These are phyloP conservation scores for Komagataella ulmi DNA, from an alignment of 805 yeast species.

Conservation along the genomic window DNA sequence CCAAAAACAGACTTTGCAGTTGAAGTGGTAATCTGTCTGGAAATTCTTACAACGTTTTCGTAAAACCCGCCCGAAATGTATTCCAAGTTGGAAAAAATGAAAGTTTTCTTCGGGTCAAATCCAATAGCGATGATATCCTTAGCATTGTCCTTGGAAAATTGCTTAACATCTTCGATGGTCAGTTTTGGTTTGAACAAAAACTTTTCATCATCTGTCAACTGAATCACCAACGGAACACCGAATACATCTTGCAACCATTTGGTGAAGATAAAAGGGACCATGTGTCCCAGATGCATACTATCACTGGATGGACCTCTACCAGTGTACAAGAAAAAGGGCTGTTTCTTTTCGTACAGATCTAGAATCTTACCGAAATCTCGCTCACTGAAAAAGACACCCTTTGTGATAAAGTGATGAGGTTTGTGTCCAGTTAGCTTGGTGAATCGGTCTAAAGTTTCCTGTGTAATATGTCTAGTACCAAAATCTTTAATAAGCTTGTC, in stretches of 20 bases:
- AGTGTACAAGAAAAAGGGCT: slow-evolving; percentile 90
- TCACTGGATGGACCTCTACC: slow-evolving; percentile 96
- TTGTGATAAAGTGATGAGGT: slow-evolving; percentile 82
- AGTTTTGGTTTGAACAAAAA: slow-evolving; percentile 86
- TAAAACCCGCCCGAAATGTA: slow-evolving; percentile 92
- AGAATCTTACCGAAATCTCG: slow-evolving; percentile 70
- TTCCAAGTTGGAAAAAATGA: slow-evolving; percentile 82
- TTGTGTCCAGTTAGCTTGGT: slow-evolving; percentile 72
- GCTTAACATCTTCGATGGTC: slow-evolving; percentile 78
- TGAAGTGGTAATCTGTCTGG: slow-evolving; percentile 93
- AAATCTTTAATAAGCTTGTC: slow-evolving; percentile 77
- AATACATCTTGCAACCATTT: slow-evolving; percentile 98
- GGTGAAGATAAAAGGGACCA: slow-evolving; percentile 91
- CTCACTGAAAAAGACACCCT: slow-evolving; percentile 89
- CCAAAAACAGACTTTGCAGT: slow-evolving; percentile 97
- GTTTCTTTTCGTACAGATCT: slow-evolving; percentile 85
- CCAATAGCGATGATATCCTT: slow-evolving; percentile 92
- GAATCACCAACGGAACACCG: slow-evolving; percentile 89
- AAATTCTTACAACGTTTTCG: slow-evolving; percentile 84
- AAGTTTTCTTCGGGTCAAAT: slow-evolving; percentile 88
- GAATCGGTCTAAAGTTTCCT: slow-evolving; percentile 66
- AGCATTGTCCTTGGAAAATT: slow-evolving; percentile 70
- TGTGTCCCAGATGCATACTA: slow-evolving; percentile 93
- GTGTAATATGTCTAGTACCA: slow-evolving; percentile 65
- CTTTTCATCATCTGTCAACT: slow-evolving; percentile 94